Percentiles rank a stretch among this genome's conserved stretches.
Conservation (phyloP, 345 rosid species). For the Cardamine occulta region DNA sequence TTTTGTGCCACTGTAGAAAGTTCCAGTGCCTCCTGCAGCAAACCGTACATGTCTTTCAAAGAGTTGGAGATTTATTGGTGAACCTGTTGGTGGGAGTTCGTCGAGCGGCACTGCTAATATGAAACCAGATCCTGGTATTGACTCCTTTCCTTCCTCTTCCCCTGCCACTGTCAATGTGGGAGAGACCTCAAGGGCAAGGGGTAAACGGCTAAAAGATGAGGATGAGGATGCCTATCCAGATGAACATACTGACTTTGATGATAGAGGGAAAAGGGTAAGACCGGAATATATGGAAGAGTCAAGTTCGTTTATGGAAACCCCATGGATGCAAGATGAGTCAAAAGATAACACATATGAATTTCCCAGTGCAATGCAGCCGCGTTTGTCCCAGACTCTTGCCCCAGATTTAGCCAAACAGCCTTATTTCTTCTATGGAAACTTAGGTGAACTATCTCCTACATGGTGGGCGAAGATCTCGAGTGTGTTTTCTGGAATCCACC, state of each 20-base stretch:
- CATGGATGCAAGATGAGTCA: slow-evolving; percentile 55
- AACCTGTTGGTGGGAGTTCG: slow-evolving; percentile 18
- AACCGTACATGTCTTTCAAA: slow-evolving; percentile 31
- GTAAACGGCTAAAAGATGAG: slow-evolving; percentile 78
- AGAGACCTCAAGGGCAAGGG: slow-evolving; percentile 51
- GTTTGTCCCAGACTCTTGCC: slow-evolving; percentile 51
- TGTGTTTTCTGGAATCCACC: slow-evolving; percentile 63
- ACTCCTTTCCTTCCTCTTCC: slow-evolving; percentile 46
- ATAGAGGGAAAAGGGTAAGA: slow-evolving; percentile 64
- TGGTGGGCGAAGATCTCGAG: slow-evolving; percentile 70
- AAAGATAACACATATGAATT: slow-evolving; percentile 30
- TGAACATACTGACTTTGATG: slow-evolving; percentile 37
- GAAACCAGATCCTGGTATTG: slow-evolving; percentile 47
- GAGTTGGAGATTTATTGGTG: slow-evolving; percentile 37
- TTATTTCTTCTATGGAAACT: slow-evolving; percentile 76
- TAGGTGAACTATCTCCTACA: slow-evolving; percentile 50
- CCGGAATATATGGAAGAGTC: slow-evolving; percentile 53
- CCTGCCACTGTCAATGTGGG: slow-evolving; percentile 37
- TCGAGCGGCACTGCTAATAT: slow-evolving; percentile 43
- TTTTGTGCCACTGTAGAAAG: slow-evolving; percentile 31
- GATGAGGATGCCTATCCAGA: slow-evolving; percentile 39
- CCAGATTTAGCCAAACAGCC: slow-evolving; percentile 66
- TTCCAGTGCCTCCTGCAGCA: slow-evolving; percentile 8
- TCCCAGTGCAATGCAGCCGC: slow-evolving; percentile 48
- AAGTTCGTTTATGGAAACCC: slow-evolving; percentile 49